Percentiles rank a stretch among this genome's conserved stretches.
These are phyloP conservation scores for Melampsora americana DNA, from an alignment of 1,284 basidiomycete species.

Conservation along the genomic window DNA sequence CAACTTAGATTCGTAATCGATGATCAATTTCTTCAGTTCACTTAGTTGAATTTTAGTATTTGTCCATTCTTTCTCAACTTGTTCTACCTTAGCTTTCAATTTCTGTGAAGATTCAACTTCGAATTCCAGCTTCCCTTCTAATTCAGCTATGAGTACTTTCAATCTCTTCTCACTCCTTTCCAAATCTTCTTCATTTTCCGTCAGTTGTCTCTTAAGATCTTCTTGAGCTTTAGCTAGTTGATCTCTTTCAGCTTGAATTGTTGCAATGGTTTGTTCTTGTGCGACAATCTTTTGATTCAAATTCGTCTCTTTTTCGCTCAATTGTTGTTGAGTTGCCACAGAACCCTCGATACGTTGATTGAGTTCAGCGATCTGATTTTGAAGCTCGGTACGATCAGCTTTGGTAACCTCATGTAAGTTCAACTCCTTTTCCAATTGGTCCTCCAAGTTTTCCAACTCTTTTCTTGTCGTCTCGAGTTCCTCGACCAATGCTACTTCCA, in stretches of 20 bases:
- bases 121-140: conserved; percentile 68
- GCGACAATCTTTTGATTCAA: conserved; percentile 45
- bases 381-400: conserved; percentile 55
- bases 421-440: conserved; percentile 77
- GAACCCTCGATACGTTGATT: conserved; percentile 47
- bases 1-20: conserved; percentile 74
- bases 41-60: conserved; percentile 72
- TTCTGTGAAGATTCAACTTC: conserved; percentile 62
- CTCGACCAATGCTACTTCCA: conserved; percentile 78
- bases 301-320: conserved; percentile 41
- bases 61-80: conserved; percentile 46
- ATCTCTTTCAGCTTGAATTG: conserved; percentile 46
- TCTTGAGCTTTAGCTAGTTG: conserved; percentile 59
- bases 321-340: conserved; percentile 45
- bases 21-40: conserved; percentile 71
- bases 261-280: conserved; percentile 43
- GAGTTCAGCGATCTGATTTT: conserved; percentile 46
- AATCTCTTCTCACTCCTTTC: conserved; percentile 71
- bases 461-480: conserved; percentile 61
- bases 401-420: conserved; percentile 54
- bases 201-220: conserved; percentile 68
- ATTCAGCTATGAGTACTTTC: conserved; percentile 65
- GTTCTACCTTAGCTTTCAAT: conserved; percentile 36
- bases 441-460: conserved; percentile 79
- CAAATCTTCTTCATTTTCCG: conserved; percentile 76